phyloP scores from a whole-genome alignment of 768 basidiomycete genomes.

The Serpula lacrymans region DNA sequence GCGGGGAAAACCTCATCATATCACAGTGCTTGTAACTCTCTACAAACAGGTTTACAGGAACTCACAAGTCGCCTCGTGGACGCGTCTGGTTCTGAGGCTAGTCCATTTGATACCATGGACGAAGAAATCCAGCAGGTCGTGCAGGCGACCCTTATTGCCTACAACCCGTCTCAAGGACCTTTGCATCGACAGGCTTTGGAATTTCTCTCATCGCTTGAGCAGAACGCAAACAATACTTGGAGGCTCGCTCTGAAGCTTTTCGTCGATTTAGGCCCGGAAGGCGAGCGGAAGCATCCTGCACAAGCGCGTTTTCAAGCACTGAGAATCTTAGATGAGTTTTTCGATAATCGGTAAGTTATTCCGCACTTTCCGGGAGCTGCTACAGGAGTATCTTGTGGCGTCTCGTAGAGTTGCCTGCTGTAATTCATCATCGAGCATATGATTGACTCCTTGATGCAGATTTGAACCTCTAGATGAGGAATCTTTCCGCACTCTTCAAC shows the following conservation, averaged over 20 bases:
- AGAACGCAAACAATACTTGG: conserved; percentile 76
- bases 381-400: too few species aligned
- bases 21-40: too few species aligned
- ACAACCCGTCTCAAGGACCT: conserved; percentile 65
- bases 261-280: conserved; percentile 55
- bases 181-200: conserved; percentile 86
- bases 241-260: conserved; percentile 75
- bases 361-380: conserved; percentile 4
- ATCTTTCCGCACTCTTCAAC: conserved; percentile 67
- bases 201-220: conserved; percentile 75
- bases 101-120: conserved; percentile 56
- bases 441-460: conserved; percentile 34
- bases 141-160: conserved; percentile 86
- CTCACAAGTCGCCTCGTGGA: too few species aligned
- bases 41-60: too few species aligned
- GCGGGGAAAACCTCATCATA: too few species aligned
- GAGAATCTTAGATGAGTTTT: conserved; percentile 75
- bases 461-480: conserved; percentile 68
- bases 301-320: conserved; percentile 81
- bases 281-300: conserved; percentile 62
- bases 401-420: conserved; percentile 2
- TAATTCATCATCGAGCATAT: conserved; percentile 22
- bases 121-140: conserved; percentile 73
- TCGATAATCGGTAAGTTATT: conserved; percentile 71
- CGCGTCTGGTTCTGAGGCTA: conserved; percentile 15